Evolutionary conservation across 2,329 filamentous ascomycete species (phyloP), one percentile per base, ranked within the genome.

Genomic region (Stromatinia cepivora): DNA sequence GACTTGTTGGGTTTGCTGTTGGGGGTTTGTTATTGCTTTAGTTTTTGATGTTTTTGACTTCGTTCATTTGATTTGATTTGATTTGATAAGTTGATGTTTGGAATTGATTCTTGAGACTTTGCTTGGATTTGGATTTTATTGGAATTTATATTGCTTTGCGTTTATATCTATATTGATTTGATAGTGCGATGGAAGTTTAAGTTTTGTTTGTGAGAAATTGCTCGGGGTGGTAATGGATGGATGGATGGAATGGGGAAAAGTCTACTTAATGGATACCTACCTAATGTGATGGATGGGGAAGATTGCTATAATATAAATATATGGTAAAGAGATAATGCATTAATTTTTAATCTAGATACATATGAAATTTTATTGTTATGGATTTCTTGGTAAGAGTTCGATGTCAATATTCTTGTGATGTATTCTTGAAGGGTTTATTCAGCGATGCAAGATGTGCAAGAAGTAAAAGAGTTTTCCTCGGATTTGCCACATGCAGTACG

Each of bases 21-120:
- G 58, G 58, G 20, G n/a, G 65, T 13, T 45, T 50, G 56, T 62
- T 71, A 45, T 53, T 71, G 54, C 69, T 67, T 62, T 62, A n/a
- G 34, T 42, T 67, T 63, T 34, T 25, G 31, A 54, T 54, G 1
- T 65, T 34, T n/a, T 36, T 42, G 31, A 36, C 22, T n/a, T 57
- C 11, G 10, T 13, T 57, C 9, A 36, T 39, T 57, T 54, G 17
- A 34, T 7, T 9, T 34, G 11, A 54, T 15, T 9, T n/a, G 34
- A n/a, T 48, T 17, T 48, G 28, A 22, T 62, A 7, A 11, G 28
- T 50, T 42, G 15, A 20, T 54, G 25, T 57, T 66, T 17, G n/a
- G 34, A 59, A 45, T 39, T 15, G 7, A 34, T 20, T 42, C 22
- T 17, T 45, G 63, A 42, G 62, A 52, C 25, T 15, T 66, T 67